These are phyloP conservation scores for Poa pratensis DNA, from an alignment of 176 grass and related monocot species.

Conservation along the genomic window DNA sequence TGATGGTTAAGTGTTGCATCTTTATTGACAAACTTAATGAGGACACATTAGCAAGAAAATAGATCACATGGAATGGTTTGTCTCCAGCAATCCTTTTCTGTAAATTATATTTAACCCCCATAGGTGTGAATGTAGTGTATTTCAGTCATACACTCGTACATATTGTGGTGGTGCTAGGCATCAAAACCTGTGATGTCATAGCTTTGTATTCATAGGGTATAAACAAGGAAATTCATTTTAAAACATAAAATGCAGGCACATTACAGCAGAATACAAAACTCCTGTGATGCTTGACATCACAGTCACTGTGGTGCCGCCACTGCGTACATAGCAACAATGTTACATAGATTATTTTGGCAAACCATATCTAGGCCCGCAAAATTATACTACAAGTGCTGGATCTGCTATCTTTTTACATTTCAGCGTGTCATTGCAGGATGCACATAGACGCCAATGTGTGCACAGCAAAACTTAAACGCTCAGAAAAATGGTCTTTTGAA, in stretches of 20 bases:
- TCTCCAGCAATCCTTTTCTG: not conserved
- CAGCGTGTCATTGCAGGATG: not conserved
- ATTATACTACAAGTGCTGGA: not conserved
- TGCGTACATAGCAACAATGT: not conserved
- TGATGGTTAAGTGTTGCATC: not conserved
- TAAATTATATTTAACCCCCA: not conserved
- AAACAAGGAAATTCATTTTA: too few relatives aligned
- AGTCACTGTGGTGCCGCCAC: too few relatives aligned
- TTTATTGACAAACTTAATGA: not conserved
- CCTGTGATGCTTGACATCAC: too few relatives aligned
- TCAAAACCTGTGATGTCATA: too few relatives aligned
- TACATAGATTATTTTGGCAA: not conserved
- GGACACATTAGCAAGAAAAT: constrained; percentile 7
- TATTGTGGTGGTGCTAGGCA: not conserved
- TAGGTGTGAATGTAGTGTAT: not conserved
- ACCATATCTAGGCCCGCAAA: constrained; percentile 25
- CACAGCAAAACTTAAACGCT: not conserved
- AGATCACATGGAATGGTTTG: constrained; percentile 17
- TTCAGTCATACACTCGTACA: not conserved
- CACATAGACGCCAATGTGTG: not conserved
- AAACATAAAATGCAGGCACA: too few relatives aligned
- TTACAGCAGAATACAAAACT: too few relatives aligned
- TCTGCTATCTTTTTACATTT: not conserved
- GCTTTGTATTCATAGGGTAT: too few relatives aligned
- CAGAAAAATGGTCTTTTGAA: constrained; percentile 2